A percentile compares a stretch with the other conserved stretches of the same genome.
These are phyloP conservation scores for Ceratocystis ficicola DNA, from an alignment of 2,329 filamentous ascomycete species.

Conservation along the genomic window DNA sequence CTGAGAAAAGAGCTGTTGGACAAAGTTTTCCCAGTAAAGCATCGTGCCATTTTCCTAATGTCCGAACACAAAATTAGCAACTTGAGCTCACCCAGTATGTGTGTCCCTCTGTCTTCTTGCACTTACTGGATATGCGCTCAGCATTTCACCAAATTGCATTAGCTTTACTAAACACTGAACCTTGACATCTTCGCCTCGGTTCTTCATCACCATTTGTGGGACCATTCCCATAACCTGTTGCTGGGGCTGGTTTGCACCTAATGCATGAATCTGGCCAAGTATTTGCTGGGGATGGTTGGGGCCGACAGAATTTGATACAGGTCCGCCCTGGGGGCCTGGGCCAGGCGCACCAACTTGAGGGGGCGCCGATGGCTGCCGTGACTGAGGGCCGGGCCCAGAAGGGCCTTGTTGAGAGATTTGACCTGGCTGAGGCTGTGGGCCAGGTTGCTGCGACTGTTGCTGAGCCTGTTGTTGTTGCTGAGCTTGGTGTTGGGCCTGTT, in stretches of 20 bases:
- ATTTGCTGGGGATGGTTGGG: slow-evolving; percentile 15
- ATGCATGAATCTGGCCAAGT: slow-evolving; percentile 2
- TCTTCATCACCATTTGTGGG: slow-evolving; percentile 10
- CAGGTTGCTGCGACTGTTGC: slow-evolving; percentile 22
- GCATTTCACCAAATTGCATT: slow-evolving; percentile 50
- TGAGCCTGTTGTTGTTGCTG: slow-evolving; percentile 27
- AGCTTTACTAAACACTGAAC: slow-evolving; percentile 47
- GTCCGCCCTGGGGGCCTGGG: slow-evolving; percentile 6
- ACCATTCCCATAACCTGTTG: slow-evolving; percentile 32
- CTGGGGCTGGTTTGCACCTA: slow-evolving; percentile 27
- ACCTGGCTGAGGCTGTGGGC: slow-evolving; percentile 28
- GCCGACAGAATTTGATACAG: slow-evolving; percentile 4
- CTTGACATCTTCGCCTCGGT: slow-evolving; percentile 36
- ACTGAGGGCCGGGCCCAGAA: slow-evolving; percentile 5
- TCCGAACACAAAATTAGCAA: slow-evolving; percentile 33
- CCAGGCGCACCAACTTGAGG: slow-evolving; percentile 18
- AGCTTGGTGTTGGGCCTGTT: slow-evolving; percentile 30
- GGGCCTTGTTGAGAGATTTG: slow-evolving; percentile 24
- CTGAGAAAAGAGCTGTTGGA: slow-evolving; percentile 67
- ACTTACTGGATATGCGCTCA: slow-evolving; percentile 46
- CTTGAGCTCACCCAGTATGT: slow-evolving; percentile 1
- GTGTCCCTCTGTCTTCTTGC: background rate
- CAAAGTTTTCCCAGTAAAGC: slow-evolving; percentile 66
- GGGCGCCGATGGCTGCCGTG: slow-evolving; percentile 16
- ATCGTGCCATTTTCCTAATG: slow-evolving; percentile 53